phyloP scores from a whole-genome alignment of 345 rosid genomes.

The Ricinus communis region DNA sequence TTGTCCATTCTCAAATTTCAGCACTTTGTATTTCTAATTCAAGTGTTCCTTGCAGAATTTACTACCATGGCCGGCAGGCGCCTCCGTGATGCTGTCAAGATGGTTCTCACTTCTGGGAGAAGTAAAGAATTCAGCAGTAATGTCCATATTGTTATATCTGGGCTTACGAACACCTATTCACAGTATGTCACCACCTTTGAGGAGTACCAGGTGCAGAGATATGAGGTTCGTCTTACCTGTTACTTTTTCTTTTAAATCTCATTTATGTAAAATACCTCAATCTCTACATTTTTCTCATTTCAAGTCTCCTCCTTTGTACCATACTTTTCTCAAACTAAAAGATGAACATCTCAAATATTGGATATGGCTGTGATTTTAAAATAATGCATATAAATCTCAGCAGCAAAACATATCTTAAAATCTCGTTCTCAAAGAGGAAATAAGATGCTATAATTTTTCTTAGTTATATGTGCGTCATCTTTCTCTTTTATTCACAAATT shows the following conservation, averaged over 20 bases:
- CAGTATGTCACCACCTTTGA: constrained; percentile 90
- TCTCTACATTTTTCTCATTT: not conserved
- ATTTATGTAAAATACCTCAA: not conserved
- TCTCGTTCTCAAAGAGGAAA: not conserved
- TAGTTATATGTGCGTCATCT: not conserved
- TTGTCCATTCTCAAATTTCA: not conserved
- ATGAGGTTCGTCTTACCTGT: constrained; percentile 57
- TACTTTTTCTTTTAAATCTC: not conserved
- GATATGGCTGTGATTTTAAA: not conserved
- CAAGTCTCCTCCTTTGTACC: not conserved
- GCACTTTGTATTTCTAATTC: not conserved
- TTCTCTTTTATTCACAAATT: not conserved
- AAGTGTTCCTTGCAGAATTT: constrained; percentile 54
- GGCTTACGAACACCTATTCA: constrained; percentile 90
- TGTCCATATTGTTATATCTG: constrained; percentile 80
- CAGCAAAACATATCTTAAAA: too few species aligned
- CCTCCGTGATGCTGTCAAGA: constrained; percentile 82
- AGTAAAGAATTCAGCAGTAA: constrained; percentile 40
- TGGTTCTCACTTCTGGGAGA: constrained; percentile 50
- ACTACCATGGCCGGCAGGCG: constrained; percentile 99
- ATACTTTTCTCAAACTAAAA: not conserved
- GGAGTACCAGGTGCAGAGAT: constrained; percentile 90
- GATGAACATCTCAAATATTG: not conserved
- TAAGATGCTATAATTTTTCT: not conserved
- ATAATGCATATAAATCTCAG: not conserved